Percentiles rank a stretch among this genome's conserved stretches.
Conservation (phyloP, 2,329 filamentous ascomycete species). For the Aspergillus oerlinghausenensis region DNA sequence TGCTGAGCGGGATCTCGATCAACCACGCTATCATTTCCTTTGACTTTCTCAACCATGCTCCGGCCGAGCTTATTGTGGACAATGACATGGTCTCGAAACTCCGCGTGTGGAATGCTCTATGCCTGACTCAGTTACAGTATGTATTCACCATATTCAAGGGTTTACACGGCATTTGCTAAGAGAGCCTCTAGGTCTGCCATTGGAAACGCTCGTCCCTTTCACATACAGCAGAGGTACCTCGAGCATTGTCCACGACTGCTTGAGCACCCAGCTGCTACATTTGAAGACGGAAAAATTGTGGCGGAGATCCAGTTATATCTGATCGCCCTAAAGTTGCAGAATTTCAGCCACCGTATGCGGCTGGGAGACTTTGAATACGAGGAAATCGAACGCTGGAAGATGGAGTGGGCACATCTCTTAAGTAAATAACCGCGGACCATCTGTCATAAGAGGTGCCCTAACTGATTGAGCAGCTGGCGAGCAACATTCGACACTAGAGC, state of each 20-base stretch:
- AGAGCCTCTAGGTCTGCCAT: constrained; percentile 21
- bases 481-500: constrained; percentile 27
- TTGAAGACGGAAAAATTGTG: constrained; percentile 27
- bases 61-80: constrained; percentile 20
- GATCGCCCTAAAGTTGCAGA: constrained; percentile 25
- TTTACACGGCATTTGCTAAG: constrained; percentile 7
- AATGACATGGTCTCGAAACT: constrained; percentile 28
- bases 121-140: constrained; percentile 31
- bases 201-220: constrained; percentile 28
- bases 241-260: constrained; percentile 28
- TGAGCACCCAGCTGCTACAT: constrained; percentile 25
- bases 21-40: constrained; percentile 27
- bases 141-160: constrained; percentile 1
- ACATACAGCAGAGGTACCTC: constrained; percentile 25
- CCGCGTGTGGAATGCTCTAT: constrained; percentile 32
- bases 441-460: not conserved
- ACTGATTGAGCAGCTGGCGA: constrained; percentile 19
- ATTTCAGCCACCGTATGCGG: constrained; percentile 21
- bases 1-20: constrained; percentile 33
- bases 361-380: constrained; percentile 26
- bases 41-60: constrained; percentile 17
- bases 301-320: constrained; percentile 31
- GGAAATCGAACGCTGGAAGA: constrained; percentile 32
- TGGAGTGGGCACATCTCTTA: constrained; percentile 31
- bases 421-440: constrained; percentile 9